These are phyloP conservation scores for Aspergillus latus DNA, from an alignment of 2,329 filamentous ascomycete genomes.

Conservation along the genomic window DNA sequence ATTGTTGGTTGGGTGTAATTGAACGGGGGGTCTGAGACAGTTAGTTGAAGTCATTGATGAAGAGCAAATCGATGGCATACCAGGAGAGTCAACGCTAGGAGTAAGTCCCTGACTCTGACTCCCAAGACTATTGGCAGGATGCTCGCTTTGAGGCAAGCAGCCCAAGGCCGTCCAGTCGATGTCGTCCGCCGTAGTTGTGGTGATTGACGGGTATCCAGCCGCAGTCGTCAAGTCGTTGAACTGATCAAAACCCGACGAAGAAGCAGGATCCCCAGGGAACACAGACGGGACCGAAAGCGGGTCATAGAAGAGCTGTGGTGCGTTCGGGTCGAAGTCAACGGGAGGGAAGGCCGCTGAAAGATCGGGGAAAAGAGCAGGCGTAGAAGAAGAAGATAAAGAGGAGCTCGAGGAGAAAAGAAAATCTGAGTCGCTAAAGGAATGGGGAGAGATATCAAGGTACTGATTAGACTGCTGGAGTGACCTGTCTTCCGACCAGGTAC, in stretches of 20 bases:
- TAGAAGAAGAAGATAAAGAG: conserved; percentile 3
- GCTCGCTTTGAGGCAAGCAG: conserved; percentile 6
- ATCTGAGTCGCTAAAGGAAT: conserved; percentile 9
- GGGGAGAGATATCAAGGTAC: conserved; percentile 4
- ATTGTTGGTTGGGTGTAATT: neutral
- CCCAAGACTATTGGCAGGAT: conserved; percentile 2
- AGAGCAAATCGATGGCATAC: neutral
- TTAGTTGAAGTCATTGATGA: neutral
- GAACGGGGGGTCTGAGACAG: neutral
- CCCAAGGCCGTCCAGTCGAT: conserved; percentile 13
- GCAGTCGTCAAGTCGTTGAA: neutral
- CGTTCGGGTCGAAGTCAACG: conserved; percentile 8
- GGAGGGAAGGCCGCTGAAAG: conserved; percentile 16
- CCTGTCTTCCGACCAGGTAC: conserved; percentile 4
- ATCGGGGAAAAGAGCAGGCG: conserved; percentile 2
- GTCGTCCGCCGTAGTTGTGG: neutral
- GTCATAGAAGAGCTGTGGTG: conserved; percentile 13
- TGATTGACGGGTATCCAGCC: conserved; percentile 7
- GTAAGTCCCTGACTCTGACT: neutral
- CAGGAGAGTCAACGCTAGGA: conserved; percentile 6
- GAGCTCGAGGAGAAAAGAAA: neutral
- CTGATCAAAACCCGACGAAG: neutral
- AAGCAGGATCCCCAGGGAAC: conserved; percentile 6
- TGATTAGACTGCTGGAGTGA: neutral
- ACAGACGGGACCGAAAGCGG: conserved; percentile 1